Percentiles rank a stretch among this genome's conserved stretches.
phyloP scores from a whole-genome alignment of 2,329 filamentous ascomycete species.

The Colletotrichum kahawae region DNA sequence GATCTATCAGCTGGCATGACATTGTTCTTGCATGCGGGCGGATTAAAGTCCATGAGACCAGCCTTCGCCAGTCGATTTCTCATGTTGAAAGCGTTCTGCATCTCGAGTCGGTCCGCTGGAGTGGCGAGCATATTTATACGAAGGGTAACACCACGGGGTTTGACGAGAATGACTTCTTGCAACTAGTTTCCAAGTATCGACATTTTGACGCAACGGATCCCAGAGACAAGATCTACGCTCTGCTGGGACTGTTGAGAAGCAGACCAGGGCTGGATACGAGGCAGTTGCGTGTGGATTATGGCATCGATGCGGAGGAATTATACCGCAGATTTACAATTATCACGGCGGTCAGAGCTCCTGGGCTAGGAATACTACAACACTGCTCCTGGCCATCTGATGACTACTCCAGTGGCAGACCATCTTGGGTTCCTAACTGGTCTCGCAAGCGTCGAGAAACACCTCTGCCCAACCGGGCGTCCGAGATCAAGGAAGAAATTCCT shows the following conservation, averaged over 20 bases:
- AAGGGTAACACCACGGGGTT: not conserved
- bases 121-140: not conserved
- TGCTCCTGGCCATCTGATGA: not conserved
- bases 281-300: not conserved
- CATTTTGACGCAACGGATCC: conserved; percentile 21
- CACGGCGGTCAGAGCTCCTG: not conserved
- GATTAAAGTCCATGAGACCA: not conserved
- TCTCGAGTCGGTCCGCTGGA: not conserved
- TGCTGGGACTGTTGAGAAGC: conserved; percentile 17
- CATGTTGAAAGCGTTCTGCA: not conserved
- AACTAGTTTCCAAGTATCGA: not conserved
- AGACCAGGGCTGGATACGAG: not conserved
- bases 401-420: not conserved
- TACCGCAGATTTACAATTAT: not conserved
- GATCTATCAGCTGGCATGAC: not conserved
- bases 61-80: not conserved
- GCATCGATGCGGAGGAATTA: not conserved
- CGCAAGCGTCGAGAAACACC: not conserved
- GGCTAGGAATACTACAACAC: not conserved
- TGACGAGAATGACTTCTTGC: not conserved
- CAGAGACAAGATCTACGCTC: conserved; percentile 23
- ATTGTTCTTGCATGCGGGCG: not conserved
- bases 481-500: not conserved
- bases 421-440: not conserved
- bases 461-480: not conserved